Evolutionary conservation across 2,329 filamentous ascomycete genomes (phyloP), one percentile per base, ranked within the genome.

Genomic region (Nemania diffusa): DNA sequence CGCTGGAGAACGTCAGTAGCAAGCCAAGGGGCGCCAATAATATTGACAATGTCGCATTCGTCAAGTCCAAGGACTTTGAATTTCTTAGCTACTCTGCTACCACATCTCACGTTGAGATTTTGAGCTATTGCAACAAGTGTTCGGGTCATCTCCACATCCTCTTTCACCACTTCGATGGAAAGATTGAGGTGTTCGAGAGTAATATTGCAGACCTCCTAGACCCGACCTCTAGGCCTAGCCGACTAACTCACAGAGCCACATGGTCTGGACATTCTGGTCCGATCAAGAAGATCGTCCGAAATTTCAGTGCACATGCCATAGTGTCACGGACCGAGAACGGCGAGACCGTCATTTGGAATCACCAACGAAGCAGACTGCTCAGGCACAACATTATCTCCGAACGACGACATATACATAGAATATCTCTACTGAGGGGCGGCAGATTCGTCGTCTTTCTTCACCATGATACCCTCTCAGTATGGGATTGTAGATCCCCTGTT

Each of bases 231-330:
- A 86, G 87, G 50, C 83, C 85, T 50, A 82, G 81, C 48, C 88
- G 92, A 1, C 80, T 97, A 17, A 80, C 82, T 22, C 84, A 88
- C 15, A 88, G 87, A 69, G 86, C 88, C 1, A 85, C 90, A 1
- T 97, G 94, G 92, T 93, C 93, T 1, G 94, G 95, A 0, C 94
- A 97, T 81, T 92, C 91, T 17, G 87, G 87, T 17, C 85, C 92
- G 0, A 89, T 97, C 69, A 91, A 91, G 74, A 97, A 97, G 76
- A 92, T 97, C 67, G 91, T 97, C 52, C 90, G 94, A 68, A 97
- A 94, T 74, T 92, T 91, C 50, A 92, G 90, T 73, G 94, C 94
- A 8, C 86, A 89, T 70, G 91, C 93, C 4, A 83, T 97, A 50
- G 89, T 97, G 34, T 97, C 94, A 6, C 87, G 93, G 58, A 97